phyloP scores from a whole-genome alignment of 306 rosid species.

The Lathyrus aphaca region DNA sequence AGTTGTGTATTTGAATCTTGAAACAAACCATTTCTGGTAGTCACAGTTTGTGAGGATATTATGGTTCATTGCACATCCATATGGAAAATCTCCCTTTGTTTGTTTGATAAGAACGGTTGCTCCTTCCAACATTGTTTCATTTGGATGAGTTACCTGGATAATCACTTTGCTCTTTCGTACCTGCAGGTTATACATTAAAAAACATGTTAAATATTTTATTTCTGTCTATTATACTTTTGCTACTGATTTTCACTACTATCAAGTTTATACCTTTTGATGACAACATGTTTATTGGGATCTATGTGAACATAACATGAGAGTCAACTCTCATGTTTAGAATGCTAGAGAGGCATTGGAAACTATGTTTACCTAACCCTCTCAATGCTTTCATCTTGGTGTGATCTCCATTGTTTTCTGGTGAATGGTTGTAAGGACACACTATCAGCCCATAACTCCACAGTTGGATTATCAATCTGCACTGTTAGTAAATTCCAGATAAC shows the following conservation, averaged over 20 bases:
- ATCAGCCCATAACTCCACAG: conserved; percentile 63
- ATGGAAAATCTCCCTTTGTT: conserved; percentile 52
- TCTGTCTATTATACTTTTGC: too few relatives aligned
- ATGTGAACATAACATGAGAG: too few relatives aligned
- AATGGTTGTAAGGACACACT: conserved; percentile 70
- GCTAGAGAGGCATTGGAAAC: not conserved
- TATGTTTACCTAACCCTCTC: conserved; percentile 44
- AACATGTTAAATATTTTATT: not conserved
- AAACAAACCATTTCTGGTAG: conserved; percentile 64
- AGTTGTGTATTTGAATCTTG: conserved; percentile 64
- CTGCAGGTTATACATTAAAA: conserved; percentile 45
- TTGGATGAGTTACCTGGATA: conserved; percentile 46
- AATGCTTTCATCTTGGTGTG: conserved; percentile 63
- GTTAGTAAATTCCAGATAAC: not conserved
- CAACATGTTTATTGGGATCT: too few relatives aligned
- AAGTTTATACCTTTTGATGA: too few relatives aligned
- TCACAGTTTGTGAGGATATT: conserved; percentile 53
- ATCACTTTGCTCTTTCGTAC: conserved; percentile 58
- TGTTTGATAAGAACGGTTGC: conserved; percentile 46
- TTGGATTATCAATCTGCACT: conserved; percentile 54
- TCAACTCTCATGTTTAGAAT: too few relatives aligned
- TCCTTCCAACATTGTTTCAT: conserved; percentile 53
- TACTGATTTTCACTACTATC: not conserved
- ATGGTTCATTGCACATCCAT: conserved; percentile 67
- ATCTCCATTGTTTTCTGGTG: conserved; percentile 66